Conservation (phyloP, 352 stramenopile species). For the Pythium vanterpoolii region DNA sequence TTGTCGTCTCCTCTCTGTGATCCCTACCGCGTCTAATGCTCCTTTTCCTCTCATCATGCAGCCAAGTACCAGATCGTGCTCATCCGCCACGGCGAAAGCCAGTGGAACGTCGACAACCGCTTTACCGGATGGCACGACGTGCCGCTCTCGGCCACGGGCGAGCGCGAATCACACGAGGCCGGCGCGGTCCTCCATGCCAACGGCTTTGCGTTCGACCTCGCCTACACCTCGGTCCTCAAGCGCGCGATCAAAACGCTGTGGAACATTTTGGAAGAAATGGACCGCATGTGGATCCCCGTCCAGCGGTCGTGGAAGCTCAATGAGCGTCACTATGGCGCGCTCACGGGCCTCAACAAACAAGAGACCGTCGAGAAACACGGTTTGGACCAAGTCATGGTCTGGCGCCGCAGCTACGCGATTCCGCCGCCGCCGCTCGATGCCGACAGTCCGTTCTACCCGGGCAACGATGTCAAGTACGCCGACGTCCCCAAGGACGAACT, state of each 20-base stretch:
- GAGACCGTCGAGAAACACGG: constrained; percentile 98
- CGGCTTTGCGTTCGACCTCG: constrained; percentile 93
- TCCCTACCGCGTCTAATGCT: not conserved
- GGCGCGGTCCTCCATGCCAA: constrained; percentile 92
- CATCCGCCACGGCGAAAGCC: constrained; percentile 95
- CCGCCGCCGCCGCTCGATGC: constrained; percentile 91
- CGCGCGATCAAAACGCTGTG: constrained; percentile 97
- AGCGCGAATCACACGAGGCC: constrained; percentile 92
- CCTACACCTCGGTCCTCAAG: constrained; percentile 96
- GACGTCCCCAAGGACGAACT: constrained; percentile 89
- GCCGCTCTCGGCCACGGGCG: constrained; percentile 84
- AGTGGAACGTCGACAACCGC: constrained; percentile 98
- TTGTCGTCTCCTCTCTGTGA: not conserved
- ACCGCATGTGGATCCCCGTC: constrained; percentile 98
- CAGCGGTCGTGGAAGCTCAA: constrained; percentile 94
- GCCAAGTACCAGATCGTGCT: constrained; percentile 88
- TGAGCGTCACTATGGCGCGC: constrained; percentile 97
- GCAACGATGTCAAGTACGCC: constrained; percentile 90
- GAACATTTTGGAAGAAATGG: constrained; percentile 95
- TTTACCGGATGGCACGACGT: constrained; percentile 99
- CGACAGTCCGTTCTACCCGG: constrained; percentile 87
- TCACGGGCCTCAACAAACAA: constrained; percentile 99
- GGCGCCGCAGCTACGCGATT: constrained; percentile 96
- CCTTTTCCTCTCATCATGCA: constrained; percentile 5
- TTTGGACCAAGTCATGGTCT: constrained; percentile 97